phyloP scores from a whole-genome alignment of 2,329 filamentous ascomycete genomes.

The Stachybotrys elegans region DNA sequence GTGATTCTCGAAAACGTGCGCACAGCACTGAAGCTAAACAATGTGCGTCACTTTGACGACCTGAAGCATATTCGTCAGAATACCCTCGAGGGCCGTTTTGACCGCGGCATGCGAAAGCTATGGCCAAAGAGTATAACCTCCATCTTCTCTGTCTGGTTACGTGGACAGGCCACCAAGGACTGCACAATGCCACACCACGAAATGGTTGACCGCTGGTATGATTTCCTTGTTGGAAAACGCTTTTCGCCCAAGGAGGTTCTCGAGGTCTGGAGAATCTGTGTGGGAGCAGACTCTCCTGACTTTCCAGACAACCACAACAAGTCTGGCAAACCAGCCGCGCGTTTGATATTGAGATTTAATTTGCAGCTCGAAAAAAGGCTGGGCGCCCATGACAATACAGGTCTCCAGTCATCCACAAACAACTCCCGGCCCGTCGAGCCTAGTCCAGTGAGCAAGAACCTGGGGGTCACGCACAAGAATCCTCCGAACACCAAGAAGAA shows the following conservation, averaged over 20 bases:
- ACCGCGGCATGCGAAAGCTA: neutral
- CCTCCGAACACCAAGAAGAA: no score
- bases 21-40: no score
- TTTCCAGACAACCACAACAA: no score
- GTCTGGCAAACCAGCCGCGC: no score
- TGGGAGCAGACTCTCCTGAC: neutral
- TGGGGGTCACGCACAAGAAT: no score
- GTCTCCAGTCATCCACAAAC: no score
- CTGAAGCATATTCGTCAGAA: neutral
- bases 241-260: neutral
- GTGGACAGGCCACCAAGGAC: neutral
- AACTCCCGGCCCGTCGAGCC: no score
- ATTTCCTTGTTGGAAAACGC: neutral
- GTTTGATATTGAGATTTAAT: no score
- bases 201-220: neutral
- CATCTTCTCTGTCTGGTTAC: neutral
- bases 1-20: constrained; percentile 13
- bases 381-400: no score
- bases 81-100: neutral
- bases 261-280: neutral
- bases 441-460: no score
- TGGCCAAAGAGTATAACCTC: neutral
- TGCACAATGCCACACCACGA: neutral
- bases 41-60: constrained; percentile 7
- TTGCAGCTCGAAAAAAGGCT: no score